phyloP scores from a whole-genome alignment of 805 yeast genomes.

The Spathaspora boniae region DNA sequence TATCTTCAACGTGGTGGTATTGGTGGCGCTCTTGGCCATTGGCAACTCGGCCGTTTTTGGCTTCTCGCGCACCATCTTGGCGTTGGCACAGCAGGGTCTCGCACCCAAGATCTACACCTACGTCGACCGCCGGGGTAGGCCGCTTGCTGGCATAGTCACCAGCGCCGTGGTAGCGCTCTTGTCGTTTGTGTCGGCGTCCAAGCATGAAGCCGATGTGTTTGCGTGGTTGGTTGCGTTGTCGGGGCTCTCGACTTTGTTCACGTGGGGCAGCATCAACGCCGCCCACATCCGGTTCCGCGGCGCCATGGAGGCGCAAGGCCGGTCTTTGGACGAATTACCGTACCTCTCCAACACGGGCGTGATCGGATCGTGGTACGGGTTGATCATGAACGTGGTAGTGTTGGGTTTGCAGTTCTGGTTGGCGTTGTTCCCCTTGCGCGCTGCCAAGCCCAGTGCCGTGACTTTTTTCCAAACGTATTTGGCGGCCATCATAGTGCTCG shows the following conservation, averaged over 20 bases:
- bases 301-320: conserved; percentile 34
- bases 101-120: conserved; percentile 34
- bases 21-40: conserved; percentile 39
- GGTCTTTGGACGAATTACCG: conserved; percentile 47
- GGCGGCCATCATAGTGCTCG: conserved; percentile 44
- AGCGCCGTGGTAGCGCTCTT: conserved; percentile 34
- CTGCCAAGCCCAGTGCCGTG: conserved; percentile 27
- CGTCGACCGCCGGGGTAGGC: conserved; percentile 39
- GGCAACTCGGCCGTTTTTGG: conserved; percentile 45
- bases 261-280: conserved; percentile 33
- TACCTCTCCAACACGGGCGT: conserved; percentile 49
- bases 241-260: conserved; percentile 34
- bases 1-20: conserved; percentile 39
- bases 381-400: conserved; percentile 22
- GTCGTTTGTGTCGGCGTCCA: conserved; percentile 40
- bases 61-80: conserved; percentile 38
- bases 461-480: conserved; percentile 55
- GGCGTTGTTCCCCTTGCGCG: conserved; percentile 29
- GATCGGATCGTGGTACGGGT: conserved; percentile 26
- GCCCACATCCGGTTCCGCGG: conserved; percentile 32
- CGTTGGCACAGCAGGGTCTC: conserved; percentile 38
- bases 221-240: conserved; percentile 32
- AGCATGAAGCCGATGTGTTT: conserved; percentile 33
- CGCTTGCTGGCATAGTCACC: conserved; percentile 33
- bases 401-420: conserved; percentile 34